A percentile compares a stretch with the other conserved stretches of the same genome.
These are phyloP conservation scores for Colletotrichum sp. DNA, from an alignment of 2,329 filamentous ascomycete species.

Conservation along the genomic window DNA sequence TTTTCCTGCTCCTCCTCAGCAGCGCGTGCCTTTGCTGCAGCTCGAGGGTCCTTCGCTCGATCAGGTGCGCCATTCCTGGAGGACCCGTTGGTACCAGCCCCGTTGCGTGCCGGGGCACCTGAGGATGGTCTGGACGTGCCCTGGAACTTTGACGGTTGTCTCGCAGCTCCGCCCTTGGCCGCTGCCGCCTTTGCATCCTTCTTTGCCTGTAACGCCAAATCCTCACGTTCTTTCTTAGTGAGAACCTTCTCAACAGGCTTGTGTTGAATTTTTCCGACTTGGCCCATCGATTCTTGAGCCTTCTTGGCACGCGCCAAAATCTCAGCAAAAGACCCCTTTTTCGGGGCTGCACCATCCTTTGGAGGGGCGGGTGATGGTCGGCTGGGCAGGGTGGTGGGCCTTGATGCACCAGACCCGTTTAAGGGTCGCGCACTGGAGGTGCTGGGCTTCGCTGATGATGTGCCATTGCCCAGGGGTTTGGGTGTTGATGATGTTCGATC, in stretches of 20 bases:
- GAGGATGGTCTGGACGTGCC: slow-evolving; percentile 1
- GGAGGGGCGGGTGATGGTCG: slow-evolving; percentile 40
- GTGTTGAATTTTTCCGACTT: slow-evolving; percentile 75
- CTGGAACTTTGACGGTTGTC: slow-evolving; percentile 4
- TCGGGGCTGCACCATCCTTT: slow-evolving; percentile 53
- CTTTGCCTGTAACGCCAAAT: slow-evolving; percentile 48
- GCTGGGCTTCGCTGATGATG: neutral
- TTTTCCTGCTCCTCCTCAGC: slow-evolving; percentile 50
- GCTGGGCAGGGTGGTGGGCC: neutral
- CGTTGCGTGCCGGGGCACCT: neutral
- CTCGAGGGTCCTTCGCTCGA: slow-evolving; percentile 27
- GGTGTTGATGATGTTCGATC: slow-evolving; percentile 8
- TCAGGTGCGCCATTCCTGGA: slow-evolving; percentile 21
- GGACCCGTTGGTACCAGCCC: slow-evolving; percentile 24
- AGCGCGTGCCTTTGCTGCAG: slow-evolving; percentile 3
- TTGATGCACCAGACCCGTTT: neutral
- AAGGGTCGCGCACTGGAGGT: neutral
- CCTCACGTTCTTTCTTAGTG: slow-evolving; percentile 58
- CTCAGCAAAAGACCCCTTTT: slow-evolving; percentile 77
- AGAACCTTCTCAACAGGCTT: slow-evolving; percentile 72
- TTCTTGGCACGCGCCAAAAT: slow-evolving; percentile 75
- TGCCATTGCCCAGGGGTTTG: slow-evolving; percentile 8
- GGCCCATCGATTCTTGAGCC: slow-evolving; percentile 64
- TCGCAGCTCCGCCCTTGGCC: slow-evolving; percentile 1
- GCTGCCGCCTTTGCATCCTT: slow-evolving; percentile 9